Evolutionary conservation across 805 yeast genomes (phyloP), one percentile per base, ranked within the genome.

Genomic region (Danielia oregonensis): DNA sequence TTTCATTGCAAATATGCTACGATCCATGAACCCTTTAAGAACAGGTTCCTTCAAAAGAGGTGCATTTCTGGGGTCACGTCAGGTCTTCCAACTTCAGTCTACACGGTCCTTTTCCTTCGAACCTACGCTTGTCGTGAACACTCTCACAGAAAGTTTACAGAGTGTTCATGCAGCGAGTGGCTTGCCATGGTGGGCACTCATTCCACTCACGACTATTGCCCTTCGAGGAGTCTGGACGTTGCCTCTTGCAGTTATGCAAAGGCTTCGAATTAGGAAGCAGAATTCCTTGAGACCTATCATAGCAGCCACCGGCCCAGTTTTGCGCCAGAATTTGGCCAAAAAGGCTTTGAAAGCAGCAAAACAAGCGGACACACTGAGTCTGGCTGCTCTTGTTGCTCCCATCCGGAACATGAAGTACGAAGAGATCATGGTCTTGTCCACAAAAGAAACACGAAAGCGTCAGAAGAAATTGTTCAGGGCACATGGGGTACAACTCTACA

Each of bases 111-210:
- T 52, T 26, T 54, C 65, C 11, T 21, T 54, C 7, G 68, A 63
- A 17, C 63, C 68, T 7, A 57, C 55, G n/a, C 35, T 48, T 8
- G 26, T 65, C 9, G 58, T 66, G 10, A 42, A 48, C 12, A 39
- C 61, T 3, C 43, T 65, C 37, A 64, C 71, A 1, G 64, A 61
- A 25, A 37, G 64, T 5, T 44, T 81, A 14, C 75, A 72, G 39
- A 40, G 62, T 1, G 32, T 76, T 1, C 91, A 84, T 56, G 58
- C 70, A 6, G 36, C 49, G n/a, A 54, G 79, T 0, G 83, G 84
- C 0, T 48, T 89, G 2, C 87, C 95, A 3, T 89, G 97, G 96
- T 78, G 86, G 69, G 74, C 76, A 0, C 61, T 87, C 24, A 82
- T 89, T 7, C 97, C 97, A 0, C 22, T 78, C 4, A 61, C 84